phyloP scores from a whole-genome alignment of 1,284 basidiomycete genomes.

The Tilletia walkeri region DNA sequence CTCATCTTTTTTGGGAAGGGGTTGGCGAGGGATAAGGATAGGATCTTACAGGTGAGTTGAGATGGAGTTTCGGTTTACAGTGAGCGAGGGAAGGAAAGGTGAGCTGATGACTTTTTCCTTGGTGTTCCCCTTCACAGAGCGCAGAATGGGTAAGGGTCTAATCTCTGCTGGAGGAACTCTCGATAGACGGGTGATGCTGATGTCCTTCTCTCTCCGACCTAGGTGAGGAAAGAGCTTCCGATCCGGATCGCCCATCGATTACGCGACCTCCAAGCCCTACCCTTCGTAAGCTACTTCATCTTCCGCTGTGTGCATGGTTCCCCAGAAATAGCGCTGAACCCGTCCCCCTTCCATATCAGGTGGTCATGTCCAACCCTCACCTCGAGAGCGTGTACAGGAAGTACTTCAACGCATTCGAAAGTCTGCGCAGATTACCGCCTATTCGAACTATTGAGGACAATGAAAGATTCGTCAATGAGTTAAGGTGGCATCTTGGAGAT shows the following conservation, averaged over 20 bases:
- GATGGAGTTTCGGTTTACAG: neutral
- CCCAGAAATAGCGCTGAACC: too few relatives aligned
- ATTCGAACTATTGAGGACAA: slow-evolving; percentile 76
- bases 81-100: neutral
- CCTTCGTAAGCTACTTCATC: slow-evolving; percentile 63
- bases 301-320: too few relatives aligned
- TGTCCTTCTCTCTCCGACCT: slow-evolving; percentile 47
- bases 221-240: slow-evolving; percentile 82
- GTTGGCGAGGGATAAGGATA: slow-evolving; percentile 23
- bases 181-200: neutral
- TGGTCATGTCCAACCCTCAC: slow-evolving; percentile 78
- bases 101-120: neutral
- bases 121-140: neutral
- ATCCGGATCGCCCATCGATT: slow-evolving; percentile 83
- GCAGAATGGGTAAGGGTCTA: neutral
- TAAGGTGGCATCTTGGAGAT: slow-evolving; percentile 68
- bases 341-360: neutral
- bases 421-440: slow-evolving; percentile 73
- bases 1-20: slow-evolving; percentile 63
- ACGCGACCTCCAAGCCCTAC: slow-evolving; percentile 78
- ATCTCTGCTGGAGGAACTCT: neutral
- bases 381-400: slow-evolving; percentile 77
- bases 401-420: slow-evolving; percentile 58
- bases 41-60: slow-evolving; percentile 6
- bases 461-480: slow-evolving; percentile 71